Evolutionary conservation across 2,329 filamentous ascomycete species (phyloP).

Genomic region (Amesomyces nigricolor): DNA sequence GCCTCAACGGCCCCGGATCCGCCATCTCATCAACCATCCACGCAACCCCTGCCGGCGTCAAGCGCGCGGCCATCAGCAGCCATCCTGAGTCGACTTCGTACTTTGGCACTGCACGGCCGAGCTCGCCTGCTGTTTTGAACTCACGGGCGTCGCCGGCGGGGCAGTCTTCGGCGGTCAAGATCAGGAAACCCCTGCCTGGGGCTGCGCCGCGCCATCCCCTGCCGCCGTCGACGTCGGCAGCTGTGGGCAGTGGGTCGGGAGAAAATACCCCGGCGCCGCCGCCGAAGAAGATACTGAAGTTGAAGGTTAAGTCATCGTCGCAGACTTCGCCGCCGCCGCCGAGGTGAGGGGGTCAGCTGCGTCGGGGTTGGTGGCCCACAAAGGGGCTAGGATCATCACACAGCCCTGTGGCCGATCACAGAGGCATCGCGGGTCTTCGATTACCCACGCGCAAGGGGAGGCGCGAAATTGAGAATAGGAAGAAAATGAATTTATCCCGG

Average conservation of each 20-base stretch:
- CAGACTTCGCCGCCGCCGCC: constrained; percentile 8
- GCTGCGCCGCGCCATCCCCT: constrained; percentile 16
- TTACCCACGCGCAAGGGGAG: too few species aligned
- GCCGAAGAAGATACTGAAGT: constrained; percentile 22
- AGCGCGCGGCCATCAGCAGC: constrained; percentile 12
- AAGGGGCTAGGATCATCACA: too few species aligned
- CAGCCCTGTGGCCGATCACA: too few species aligned
- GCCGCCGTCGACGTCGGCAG: not conserved
- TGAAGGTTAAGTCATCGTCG: constrained; percentile 21
- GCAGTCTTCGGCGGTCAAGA: constrained; percentile 9
- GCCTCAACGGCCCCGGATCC: not conserved
- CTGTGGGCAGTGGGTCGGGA: not conserved
- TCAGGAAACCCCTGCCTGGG: constrained; percentile 24
- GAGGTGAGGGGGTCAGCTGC: not conserved
- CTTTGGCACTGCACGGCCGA: not conserved
- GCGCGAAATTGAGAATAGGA: too few species aligned
- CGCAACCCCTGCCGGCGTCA: constrained; percentile 16
- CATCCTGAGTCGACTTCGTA: not conserved
- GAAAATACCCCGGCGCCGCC: not conserved
- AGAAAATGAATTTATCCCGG: too few species aligned
- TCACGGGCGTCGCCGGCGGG: not conserved
- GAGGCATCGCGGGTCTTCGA: too few species aligned
- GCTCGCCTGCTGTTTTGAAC: not conserved
- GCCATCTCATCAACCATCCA: constrained; percentile 20
- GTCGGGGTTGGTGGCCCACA: too few species aligned